Conservation (phyloP, 106 monocot genomes). For the Dendrobium catenatum region DNA sequence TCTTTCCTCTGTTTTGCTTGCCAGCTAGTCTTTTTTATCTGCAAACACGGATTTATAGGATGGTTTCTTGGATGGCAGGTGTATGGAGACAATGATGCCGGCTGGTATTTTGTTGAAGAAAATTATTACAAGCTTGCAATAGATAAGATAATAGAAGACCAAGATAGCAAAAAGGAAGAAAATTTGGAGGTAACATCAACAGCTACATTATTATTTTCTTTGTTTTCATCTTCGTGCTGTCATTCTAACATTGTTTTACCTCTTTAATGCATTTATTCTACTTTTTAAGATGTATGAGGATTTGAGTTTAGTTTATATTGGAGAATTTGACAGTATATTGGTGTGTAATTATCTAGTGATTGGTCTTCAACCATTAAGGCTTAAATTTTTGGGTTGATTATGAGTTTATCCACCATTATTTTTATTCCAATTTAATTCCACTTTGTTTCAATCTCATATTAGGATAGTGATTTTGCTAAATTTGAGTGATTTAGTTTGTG, state of each 20-base stretch:
- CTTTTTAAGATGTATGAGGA: not conserved
- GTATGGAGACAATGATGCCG: conserved; percentile 7
- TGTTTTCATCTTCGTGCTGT: not conserved
- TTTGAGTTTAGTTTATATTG: not conserved
- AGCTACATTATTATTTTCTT: not conserved
- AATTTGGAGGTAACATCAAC: not conserved
- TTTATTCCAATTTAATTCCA: not conserved
- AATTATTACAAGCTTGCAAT: conserved; percentile 5
- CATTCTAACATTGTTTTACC: not conserved
- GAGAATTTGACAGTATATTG: not conserved
- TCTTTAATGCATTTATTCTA: not conserved
- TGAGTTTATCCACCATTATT: not conserved
- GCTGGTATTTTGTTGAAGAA: conserved; percentile 11
- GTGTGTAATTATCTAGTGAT: not conserved
- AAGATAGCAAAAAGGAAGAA: not conserved
- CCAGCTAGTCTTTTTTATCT: not conserved
- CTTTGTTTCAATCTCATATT: not conserved
- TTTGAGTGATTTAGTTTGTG: not conserved
- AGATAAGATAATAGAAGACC: conserved; percentile 4
- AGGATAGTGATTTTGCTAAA: not conserved
- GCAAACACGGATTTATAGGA: not conserved
- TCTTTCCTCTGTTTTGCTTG: not conserved
- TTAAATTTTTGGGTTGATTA: not conserved
- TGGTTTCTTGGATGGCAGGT: not conserved
- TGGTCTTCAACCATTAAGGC: not conserved